Evolutionary conservation across 352 stramenopile genomes (phyloP), one percentile per base, ranked within the genome.

Genomic region (Phytophthora pinifolia): DNA sequence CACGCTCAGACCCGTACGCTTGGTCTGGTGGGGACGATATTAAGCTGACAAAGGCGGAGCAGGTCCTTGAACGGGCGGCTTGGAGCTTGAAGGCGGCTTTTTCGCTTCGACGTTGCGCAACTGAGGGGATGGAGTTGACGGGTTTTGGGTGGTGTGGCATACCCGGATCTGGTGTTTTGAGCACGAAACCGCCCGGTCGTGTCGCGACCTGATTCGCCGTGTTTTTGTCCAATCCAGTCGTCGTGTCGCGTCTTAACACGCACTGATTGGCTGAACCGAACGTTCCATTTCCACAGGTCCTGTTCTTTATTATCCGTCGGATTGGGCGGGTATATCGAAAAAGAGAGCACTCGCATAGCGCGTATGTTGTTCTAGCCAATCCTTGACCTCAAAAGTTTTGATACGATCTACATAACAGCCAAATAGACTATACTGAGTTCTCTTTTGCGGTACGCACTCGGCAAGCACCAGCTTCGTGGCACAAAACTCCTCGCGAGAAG

Each of bases 401-500:
- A n/a, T n/a, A n/a, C n/a, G n/a, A n/a, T n/a, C n/a, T n/a, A n/a
- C n/a, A 27, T 27, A 27, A 27, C 22, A 5, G 22, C 22, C 4
- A n/a, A n/a, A n/a, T n/a, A n/a, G n/a, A n/a, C n/a, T n/a, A 27
- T 27, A 27, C 22, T 27, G 22, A 27, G 22, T 27, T 27, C 2
- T 27, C 22, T 27, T 27, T 27, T 27, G 22, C 22, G 22, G 22
- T 27, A 27, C 32, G 14, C 32, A 3, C 14, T n/a, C 18, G 6
- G 8, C 18, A 17, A 5, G 35, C 15, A 35, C 9, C 43, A 41
- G 56, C 61, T 74, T 70, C 61, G 61, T 70, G 61, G 55, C 61
- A 49, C 17, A 22, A 32, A 17, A 37, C 41, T 50, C 46, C 31
- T 27, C 47, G 25, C 25, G 44, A 46, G 49, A 70, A 54, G 37